A percentile compares a stretch with the other conserved stretches of the same genome.
Evolutionary conservation across 768 basidiomycete species (phyloP).

Genomic region (Lepiota venenata): DNA sequence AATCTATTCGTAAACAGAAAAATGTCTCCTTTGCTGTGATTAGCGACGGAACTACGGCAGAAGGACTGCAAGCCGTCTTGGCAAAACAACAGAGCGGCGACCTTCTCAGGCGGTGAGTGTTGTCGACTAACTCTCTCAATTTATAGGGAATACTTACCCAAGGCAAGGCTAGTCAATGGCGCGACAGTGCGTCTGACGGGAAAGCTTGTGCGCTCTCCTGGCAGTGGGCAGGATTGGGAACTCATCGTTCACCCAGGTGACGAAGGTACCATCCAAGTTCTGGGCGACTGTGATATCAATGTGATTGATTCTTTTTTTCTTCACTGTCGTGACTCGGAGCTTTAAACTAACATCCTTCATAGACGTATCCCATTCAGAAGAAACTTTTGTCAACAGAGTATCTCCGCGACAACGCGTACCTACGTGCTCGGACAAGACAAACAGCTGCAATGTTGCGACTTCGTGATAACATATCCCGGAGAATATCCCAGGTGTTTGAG

Average conservation of each 20-base stretch:
- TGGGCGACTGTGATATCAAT: slow-evolving; percentile 47
- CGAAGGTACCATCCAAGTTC: slow-evolving; percentile 30
- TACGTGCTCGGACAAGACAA: slow-evolving; percentile 77
- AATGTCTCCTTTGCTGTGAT: slow-evolving; percentile 82
- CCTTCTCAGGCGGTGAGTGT: slow-evolving; percentile 24
- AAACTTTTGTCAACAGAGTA: slow-evolving; percentile 75
- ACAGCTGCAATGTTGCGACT: slow-evolving; percentile 76
- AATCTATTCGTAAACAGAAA: slow-evolving; percentile 84
- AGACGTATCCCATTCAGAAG: slow-evolving; percentile 93
- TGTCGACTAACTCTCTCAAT: neutral
- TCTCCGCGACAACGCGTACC: slow-evolving; percentile 81
- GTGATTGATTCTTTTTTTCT: slow-evolving; percentile 23
- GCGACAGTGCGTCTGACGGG: slow-evolving; percentile 39
- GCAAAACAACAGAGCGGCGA: slow-evolving; percentile 33
- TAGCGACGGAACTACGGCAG: slow-evolving; percentile 71
- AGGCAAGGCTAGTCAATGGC: slow-evolving; percentile 38
- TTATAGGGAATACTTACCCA: slow-evolving; percentile 19
- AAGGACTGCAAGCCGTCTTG: slow-evolving; percentile 80
- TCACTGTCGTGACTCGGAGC: neutral
- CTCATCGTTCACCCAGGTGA: slow-evolving; percentile 36
- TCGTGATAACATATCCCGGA: slow-evolving; percentile 52
- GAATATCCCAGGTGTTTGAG: slow-evolving; percentile 68
- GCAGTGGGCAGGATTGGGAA: slow-evolving; percentile 45
- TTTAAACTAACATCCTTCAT: neutral
- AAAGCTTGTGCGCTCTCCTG: slow-evolving; percentile 40